Evolutionary conservation across 2,329 filamentous ascomycete species (phyloP), one percentile per base, ranked within the genome.

Genomic region (Penicillium sp.): DNA sequence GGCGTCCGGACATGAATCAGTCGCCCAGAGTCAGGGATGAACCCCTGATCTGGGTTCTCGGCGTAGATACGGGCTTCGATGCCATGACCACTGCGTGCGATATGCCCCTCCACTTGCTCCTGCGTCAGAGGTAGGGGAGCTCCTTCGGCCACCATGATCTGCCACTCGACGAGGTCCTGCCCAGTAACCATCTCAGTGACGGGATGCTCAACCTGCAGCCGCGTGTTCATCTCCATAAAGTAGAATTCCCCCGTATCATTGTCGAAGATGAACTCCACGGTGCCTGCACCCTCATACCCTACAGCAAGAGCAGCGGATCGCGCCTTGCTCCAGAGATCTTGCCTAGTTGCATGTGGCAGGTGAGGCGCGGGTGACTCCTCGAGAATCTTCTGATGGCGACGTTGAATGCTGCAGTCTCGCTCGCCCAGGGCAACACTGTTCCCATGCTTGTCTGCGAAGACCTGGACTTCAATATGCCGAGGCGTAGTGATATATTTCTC

Each of bases 61-160:
- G 93, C 93, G 63, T 98, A 98, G 53, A 98, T 95, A 42, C 93
- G 79, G 11, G 91, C 91, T 72, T 98, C 93, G 46, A 98, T 94
- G 8, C 90, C 93, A 57, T 90, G 87, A 2, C 93, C 93, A 31
- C 82, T 77, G 51, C 77, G 75, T 21, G 75, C 74, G 63, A 98
- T 97, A 49, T 81, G 76, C 45, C 77, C 70, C 51, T 84, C 78
- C 17, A 87, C 77, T 43, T 84, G 71, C 33, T 75, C 72, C 56
- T 87, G 84, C 0, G 76, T 81, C 11, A 86, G 66, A 2, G 84
- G 83, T 4, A 87, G 70, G 35, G 70, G 73, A n/a, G 78, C 78
- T 13, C 83, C 84, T 56, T 84, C 80, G 32, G 91, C 87, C 29
- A 97, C 85, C 56, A 85, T 72, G 59, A 98, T 87, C 68, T 98